phyloP scores from a whole-genome alignment of 2,329 filamentous ascomycete species.

The Phialocephala sp. region DNA sequence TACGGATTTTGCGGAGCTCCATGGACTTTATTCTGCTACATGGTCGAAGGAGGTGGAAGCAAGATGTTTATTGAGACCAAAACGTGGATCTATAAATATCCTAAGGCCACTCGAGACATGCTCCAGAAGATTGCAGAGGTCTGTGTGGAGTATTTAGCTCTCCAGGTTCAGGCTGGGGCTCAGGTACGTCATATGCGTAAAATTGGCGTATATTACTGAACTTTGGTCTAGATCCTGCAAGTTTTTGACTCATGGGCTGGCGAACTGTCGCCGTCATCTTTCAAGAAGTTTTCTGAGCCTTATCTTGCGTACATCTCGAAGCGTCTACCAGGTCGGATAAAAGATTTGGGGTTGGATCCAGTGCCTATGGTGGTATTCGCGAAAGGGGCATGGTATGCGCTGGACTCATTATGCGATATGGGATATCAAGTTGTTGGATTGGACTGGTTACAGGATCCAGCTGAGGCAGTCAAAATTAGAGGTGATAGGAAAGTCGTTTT shows the following conservation, averaged over 20 bases:
- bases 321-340: conserved; percentile 75
- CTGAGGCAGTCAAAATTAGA: conserved; percentile 80
- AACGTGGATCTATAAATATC: conserved; percentile 94
- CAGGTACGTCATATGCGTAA: conserved; percentile 60
- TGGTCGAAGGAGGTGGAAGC: conserved; percentile 96
- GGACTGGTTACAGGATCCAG: conserved; percentile 93
- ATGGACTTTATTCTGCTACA: conserved; percentile 97
- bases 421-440: conserved; percentile 94
- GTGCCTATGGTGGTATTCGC: conserved; percentile 99
- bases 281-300: conserved; percentile 84
- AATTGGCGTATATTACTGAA: conserved; percentile 17
- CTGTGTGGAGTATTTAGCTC: conserved; percentile 91
- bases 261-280: conserved; percentile 84
- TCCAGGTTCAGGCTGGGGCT: conserved; percentile 91
- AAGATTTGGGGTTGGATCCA: conserved; percentile 74
- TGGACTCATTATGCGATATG: conserved; percentile 84
- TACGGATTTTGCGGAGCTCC: conserved; percentile 97
- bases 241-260: conserved; percentile 99
- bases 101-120: conserved; percentile 78
- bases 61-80: conserved; percentile 95
- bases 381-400: conserved; percentile 95
- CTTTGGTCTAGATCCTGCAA: conserved; percentile 73
- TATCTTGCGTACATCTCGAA: conserved; percentile 85
- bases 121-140: conserved; percentile 92
- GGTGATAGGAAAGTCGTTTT: conserved; percentile 76